Percentiles rank a stretch among this genome's conserved stretches.
These are phyloP conservation scores for Tylopilus sp. DNA, from an alignment of 768 basidiomycete genomes.

Conservation along the genomic window DNA sequence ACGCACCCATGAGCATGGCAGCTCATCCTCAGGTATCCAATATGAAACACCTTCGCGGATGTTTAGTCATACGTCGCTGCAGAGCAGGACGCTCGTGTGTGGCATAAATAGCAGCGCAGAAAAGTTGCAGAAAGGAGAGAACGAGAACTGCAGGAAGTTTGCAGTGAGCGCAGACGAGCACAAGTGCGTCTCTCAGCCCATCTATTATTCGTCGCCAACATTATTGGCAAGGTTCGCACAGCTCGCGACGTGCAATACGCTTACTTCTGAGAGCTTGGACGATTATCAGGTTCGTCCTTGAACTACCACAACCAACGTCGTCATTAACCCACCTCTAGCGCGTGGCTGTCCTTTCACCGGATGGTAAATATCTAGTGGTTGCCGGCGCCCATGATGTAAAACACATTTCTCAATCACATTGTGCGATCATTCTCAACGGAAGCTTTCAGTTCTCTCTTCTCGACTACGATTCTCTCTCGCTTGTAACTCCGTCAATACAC, in stretches of 20 bases:
- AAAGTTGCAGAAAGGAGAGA: constrained; percentile 58
- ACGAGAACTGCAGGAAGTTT: constrained; percentile 84
- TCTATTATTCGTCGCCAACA: constrained; percentile 9
- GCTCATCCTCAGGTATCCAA: constrained; percentile 53
- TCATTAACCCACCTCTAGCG: constrained; percentile 44
- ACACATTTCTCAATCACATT: constrained; percentile 24
- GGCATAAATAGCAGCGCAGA: constrained; percentile 82
- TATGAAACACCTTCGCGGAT: neutral
- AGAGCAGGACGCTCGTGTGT: constrained; percentile 63
- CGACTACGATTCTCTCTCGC: constrained; percentile 55
- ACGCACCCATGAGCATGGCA: constrained; percentile 96
- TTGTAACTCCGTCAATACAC: constrained; percentile 44
- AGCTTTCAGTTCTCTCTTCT: constrained; percentile 58
- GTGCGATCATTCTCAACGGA: constrained; percentile 9
- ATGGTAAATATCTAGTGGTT: constrained; percentile 59
- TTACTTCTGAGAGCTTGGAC: constrained; percentile 56
- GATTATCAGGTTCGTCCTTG: constrained; percentile 79
- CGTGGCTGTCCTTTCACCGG: constrained; percentile 79
- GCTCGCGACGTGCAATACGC: constrained; percentile 54
- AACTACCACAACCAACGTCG: neutral
- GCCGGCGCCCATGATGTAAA: constrained; percentile 75
- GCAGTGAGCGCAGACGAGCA: constrained; percentile 43
- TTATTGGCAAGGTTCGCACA: constrained; percentile 16
- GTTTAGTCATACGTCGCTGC: constrained; percentile 1
- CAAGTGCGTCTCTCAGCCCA: constrained; percentile 43